Conservation (phyloP, 441 rosid species). For the Jatropha podagrica region DNA sequence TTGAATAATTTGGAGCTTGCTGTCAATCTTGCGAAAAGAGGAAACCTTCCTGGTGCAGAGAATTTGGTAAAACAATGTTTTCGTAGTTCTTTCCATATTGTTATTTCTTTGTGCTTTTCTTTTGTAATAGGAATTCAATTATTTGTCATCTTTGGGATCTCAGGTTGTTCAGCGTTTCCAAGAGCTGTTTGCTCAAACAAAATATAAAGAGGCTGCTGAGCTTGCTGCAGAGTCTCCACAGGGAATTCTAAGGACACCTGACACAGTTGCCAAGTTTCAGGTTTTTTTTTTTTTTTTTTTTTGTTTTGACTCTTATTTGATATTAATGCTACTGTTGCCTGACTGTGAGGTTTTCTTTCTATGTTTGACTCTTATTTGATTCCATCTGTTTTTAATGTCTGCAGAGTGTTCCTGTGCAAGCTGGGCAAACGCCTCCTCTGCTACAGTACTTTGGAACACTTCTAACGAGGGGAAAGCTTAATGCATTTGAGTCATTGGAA, state of each 20-base stretch:
- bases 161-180: slow-evolving; percentile 99
- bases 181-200: slow-evolving; percentile 97
- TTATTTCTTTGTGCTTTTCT: neutral
- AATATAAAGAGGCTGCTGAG: slow-evolving; percentile 99
- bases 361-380: slow-evolving; percentile 1
- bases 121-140: slow-evolving; percentile 22
- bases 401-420: slow-evolving; percentile 99
- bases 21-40: slow-evolving; percentile 96
- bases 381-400: slow-evolving; percentile 18
- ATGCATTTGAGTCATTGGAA: slow-evolving; percentile 96
- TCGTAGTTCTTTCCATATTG: neutral
- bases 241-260: slow-evolving; percentile 99
- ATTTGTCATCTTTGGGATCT: slow-evolving; percentile 25
- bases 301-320: neutral
- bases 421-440: slow-evolving; percentile 99
- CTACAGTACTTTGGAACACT: slow-evolving; percentile 99
- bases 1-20: slow-evolving; percentile 96
- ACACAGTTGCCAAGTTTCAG: slow-evolving; percentile 99
- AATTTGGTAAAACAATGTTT: slow-evolving; percentile 61
- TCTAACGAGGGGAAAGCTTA: slow-evolving; percentile 94
- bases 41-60: slow-evolving; percentile 99
- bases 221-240: slow-evolving; percentile 99
- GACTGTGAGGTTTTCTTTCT: neutral
- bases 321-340: neutral
- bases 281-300: slow-evolving; percentile 44